Evolutionary conservation across 2,329 filamentous ascomycete species (phyloP), one percentile per base, ranked within the genome.

Genomic region (Colletotrichum cordylinicola): DNA sequence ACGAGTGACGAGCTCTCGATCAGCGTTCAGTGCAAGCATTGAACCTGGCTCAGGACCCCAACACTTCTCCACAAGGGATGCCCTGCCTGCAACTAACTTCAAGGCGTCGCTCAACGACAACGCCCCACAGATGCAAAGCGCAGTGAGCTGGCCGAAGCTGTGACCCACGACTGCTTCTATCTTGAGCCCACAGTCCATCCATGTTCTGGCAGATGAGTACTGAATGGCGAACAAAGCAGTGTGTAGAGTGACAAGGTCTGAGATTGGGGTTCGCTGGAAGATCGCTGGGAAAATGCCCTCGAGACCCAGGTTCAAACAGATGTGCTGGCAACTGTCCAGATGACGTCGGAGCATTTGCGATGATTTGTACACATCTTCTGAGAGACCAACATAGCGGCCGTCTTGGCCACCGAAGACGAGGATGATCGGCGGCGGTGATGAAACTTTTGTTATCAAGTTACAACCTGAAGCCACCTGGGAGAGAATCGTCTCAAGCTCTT

Each of bases 351-450:
- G 21, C 6, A 73, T 37, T 9, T 55, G 16, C 2, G 86, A 79
- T 2, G 80, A 55, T 0, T 77, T 70, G 43, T 80, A 78, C 16
- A 70, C 74, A 5, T 29, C 16, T 39, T 33, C 21, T 6, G 64
- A 68, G 2, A 73, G 39, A 8, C 70, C 70, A 18, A 64, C 39
- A 10, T 6, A 62, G 1, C 65, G 64, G 24, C 37, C 2, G 4
- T 79, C 81, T 62, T 88, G 86, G 6, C 86, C 86, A 4, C 84
- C 84, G 66, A 87, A 86, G 16, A 79, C 80, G 1, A 88, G 71
- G 3, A 87, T 76, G 3, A 85, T 74, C 24, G 77, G 72, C 65
- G 78, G 64, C 74, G 39, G 27, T 4, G 37, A 55, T 12, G 6
- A 1, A 5, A 12, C 16, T 8, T 18, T 35, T 15, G 21, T 31